Evolutionary conservation across 2,329 filamentous ascomycete species (phyloP), one percentile per base, ranked within the genome.

Genomic region (Neurospora sp.): DNA sequence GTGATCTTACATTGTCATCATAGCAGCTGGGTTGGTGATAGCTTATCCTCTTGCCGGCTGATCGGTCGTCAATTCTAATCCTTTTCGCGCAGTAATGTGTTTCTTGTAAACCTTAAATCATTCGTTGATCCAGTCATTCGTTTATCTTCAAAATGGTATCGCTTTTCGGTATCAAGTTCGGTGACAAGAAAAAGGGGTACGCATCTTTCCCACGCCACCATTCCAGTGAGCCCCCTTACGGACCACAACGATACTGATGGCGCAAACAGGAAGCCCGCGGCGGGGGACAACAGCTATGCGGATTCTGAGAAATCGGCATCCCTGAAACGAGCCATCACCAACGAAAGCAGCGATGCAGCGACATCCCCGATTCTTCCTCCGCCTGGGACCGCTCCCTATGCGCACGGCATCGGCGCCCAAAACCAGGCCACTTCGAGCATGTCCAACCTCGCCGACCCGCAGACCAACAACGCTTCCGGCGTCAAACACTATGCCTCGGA

Each of bases 101-200:
- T 68, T 42, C 38, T 62, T 68, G 19, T 68, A 52, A 71, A 70
- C 69, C 68, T 40, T 68, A 62, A 68, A 70, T 73, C 68, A 52
- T 66, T 69, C 69, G n/a, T 68, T 58, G 13, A 58, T 58, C 52
- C 52, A 58, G 52, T 58, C 52, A 33, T 17, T 58, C 52, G 52
- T 58, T 58, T 17, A 58, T 33, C 52, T 58, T 70, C 71, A 78
- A 17, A 66, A 88, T 88, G 86, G 86, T 88, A 28, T 87, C 86
- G 2, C 86, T 88, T 73, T 87, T 88, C 73, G 85, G 86, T 67
- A 79, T 88, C 76, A 87, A 84, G 76, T 80, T 87, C 71, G 84
- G 85, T 67, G 81, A 85, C 72, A 87, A 84, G 79, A 88, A 87
- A 78, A 87, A 85, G 82, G 84, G 79, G 82, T 85, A 68, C 38